Conservation (phyloP, 495 filamentous ascomycete genomes). For the Usnea hakonensis region DNA sequence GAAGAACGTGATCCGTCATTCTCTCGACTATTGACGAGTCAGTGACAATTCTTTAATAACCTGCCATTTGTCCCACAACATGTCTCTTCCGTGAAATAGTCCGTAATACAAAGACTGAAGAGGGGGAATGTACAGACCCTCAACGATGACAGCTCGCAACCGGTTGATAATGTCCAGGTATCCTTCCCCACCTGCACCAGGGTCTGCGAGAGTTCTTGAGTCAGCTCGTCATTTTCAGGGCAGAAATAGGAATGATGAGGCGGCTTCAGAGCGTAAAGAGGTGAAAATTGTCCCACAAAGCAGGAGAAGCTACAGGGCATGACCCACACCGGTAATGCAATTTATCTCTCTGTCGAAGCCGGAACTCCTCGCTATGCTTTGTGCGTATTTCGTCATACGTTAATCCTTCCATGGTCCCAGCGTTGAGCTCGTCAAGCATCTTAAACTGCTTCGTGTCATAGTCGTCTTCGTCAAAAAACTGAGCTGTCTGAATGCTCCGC, state of each 20-base stretch:
- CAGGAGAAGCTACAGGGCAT: not conserved
- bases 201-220: conserved; percentile 37
- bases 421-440: conserved; percentile 94
- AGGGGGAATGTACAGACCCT: conserved; percentile 30
- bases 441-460: conserved; percentile 97
- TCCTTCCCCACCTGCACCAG: conserved; percentile 88
- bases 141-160: conserved; percentile 88
- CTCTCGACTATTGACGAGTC: conserved; percentile 54
- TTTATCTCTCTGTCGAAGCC: conserved; percentile 67
- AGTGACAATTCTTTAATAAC: not conserved
- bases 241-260: not conserved
- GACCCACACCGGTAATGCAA: conserved; percentile 41
- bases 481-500: conserved; percentile 72
- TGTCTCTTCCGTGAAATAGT: not conserved
- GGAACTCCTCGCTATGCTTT: conserved; percentile 68
- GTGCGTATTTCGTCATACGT: conserved; percentile 83
- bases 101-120: not conserved
- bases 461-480: conserved; percentile 91
- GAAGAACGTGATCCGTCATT: conserved; percentile 87
- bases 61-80: not conserved
- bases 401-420: conserved; percentile 85
- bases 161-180: conserved; percentile 97
- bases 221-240: not conserved
- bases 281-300: conserved; percentile 57
- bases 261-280: not conserved